Percentiles rank a stretch among this genome's conserved stretches.
These are phyloP conservation scores for Coriaria nepalensis DNA, from an alignment of 306 rosid species.

Conservation along the genomic window DNA sequence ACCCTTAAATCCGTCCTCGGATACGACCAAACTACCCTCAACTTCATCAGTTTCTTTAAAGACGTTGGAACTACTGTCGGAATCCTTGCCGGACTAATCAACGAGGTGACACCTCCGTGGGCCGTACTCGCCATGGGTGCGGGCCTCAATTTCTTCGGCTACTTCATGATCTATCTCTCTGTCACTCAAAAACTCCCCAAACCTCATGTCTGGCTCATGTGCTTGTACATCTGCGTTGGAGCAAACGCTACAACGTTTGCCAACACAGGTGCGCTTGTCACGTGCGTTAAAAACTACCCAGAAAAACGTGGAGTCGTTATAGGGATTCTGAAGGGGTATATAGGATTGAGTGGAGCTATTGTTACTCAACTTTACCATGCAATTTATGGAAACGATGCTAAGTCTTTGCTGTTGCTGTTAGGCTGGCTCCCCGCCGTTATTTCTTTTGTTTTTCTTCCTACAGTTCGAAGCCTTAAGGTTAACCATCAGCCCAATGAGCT, in stretches of 20 bases:
- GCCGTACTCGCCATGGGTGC: conserved; percentile 35
- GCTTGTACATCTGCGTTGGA: conserved; percentile 48
- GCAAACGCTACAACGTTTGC: conserved; percentile 61
- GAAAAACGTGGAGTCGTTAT: conserved; percentile 45
- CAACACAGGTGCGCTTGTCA: conserved; percentile 60
- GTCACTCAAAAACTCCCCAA: conserved; percentile 25
- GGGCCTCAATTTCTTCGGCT: conserved; percentile 46
- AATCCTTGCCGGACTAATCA: conserved; percentile 21
- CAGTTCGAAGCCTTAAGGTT: conserved; percentile 34
- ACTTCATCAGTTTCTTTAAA: conserved; percentile 29
- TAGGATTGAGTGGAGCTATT: conserved; percentile 65
- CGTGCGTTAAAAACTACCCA: conserved; percentile 66
- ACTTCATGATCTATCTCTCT: conserved; percentile 73
- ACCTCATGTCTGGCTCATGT: conserved; percentile 58
- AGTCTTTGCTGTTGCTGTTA: conserved; percentile 37
- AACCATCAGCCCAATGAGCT: conserved; percentile 28
- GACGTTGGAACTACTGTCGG: conserved; percentile 27
- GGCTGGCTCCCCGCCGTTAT: conserved; percentile 65
- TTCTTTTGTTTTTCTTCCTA: conserved; percentile 37
- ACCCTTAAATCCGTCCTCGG: conserved; percentile 25
- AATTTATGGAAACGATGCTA: conserved; percentile 35
- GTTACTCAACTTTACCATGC: conserved; percentile 52
- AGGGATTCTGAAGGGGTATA: conserved; percentile 53
- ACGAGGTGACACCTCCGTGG: conserved; percentile 28
- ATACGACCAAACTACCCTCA: conserved; percentile 34